Evolutionary conservation across 2,329 filamentous ascomycete genomes (phyloP).

Genomic region (Penicillium sclerotiorum): DNA sequence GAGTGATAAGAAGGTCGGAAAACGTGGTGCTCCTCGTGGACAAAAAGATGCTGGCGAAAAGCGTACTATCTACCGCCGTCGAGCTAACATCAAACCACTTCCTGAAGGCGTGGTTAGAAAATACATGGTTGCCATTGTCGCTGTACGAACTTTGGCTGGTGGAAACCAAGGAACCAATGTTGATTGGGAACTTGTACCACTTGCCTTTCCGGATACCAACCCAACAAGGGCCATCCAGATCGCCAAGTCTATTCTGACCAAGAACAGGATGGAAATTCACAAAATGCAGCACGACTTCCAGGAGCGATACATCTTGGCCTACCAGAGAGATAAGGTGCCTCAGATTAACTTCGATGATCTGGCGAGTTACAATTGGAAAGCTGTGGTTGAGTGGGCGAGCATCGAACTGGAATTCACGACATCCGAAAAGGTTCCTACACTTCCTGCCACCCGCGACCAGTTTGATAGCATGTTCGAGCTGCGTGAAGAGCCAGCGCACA

Average conservation of each 20-base stretch:
- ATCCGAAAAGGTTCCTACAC: constrained; percentile 39
- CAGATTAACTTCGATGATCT: constrained; percentile 48
- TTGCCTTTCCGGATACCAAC: constrained; percentile 45
- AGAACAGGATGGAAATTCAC: constrained; percentile 42
- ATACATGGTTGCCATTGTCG: constrained; percentile 47
- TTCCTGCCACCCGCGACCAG: constrained; percentile 48
- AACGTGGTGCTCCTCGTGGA: too few relatives aligned
- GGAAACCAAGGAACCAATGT: constrained; percentile 45
- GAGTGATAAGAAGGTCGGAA: neutral
- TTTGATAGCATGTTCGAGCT: constrained; percentile 48
- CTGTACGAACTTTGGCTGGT: constrained; percentile 49
- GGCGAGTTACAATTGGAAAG: constrained; percentile 49
- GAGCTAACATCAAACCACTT: constrained; percentile 24
- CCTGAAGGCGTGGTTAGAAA: constrained; percentile 34
- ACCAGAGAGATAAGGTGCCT: constrained; percentile 47
- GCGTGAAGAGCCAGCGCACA: constrained; percentile 35
- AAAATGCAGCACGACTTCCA: constrained; percentile 53
- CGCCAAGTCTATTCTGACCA: constrained; percentile 43
- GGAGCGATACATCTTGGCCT: constrained; percentile 48
- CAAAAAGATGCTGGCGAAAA: too few relatives aligned
- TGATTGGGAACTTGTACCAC: constrained; percentile 50
- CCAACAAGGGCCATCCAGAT: constrained; percentile 40
- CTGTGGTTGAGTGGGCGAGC: constrained; percentile 51
- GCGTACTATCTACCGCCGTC: too few relatives aligned
- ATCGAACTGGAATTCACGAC: constrained; percentile 44